Conservation (phyloP, 139 green algal species). For the Spirogloea muscicola region DNA sequence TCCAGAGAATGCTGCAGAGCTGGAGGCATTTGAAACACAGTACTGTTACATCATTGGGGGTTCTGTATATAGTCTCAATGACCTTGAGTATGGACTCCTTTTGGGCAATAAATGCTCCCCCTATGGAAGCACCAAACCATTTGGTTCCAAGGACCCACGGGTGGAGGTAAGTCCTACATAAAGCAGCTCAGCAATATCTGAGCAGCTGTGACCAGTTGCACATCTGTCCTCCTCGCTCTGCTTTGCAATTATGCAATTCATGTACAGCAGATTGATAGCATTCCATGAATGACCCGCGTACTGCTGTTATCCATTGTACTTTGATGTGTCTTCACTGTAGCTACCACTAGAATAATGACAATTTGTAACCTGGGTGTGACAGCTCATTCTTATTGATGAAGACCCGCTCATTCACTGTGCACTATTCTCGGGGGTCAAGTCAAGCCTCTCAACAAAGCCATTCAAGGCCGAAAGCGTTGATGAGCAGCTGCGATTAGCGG, state of each 20-base stretch:
- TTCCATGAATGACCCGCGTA: no score
- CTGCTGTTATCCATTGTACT: no score
- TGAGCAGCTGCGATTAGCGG: conserved; percentile 60
- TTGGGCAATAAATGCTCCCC: conserved; percentile 63
- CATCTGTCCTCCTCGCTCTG: no score
- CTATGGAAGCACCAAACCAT: conserved; percentile 48
- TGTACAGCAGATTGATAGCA: no score
- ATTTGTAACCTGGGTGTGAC: no score
- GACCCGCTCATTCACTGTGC: conserved; percentile 93
- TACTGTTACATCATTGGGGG: conserved; percentile 72
- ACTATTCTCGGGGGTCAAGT: conserved; percentile 86
- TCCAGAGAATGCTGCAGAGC: conserved; percentile 16
- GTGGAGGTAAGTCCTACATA: not conserved
- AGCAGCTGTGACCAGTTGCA: no score
- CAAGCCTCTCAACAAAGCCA: conserved; percentile 83
- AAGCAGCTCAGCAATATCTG: not conserved
- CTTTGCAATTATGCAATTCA: no score
- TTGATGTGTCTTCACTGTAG: no score
- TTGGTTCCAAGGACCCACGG: conserved; percentile 26
- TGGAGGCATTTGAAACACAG: conserved; percentile 45
- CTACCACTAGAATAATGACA: no score
- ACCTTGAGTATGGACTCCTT: conserved; percentile 92
- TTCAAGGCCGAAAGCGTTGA: conserved; percentile 77
- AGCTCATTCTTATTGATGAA: not conserved
- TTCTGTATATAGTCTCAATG: conserved; percentile 66